Conservation (phyloP, 768 basidiomycete genomes). For the Psilocybe tampanensis region DNA sequence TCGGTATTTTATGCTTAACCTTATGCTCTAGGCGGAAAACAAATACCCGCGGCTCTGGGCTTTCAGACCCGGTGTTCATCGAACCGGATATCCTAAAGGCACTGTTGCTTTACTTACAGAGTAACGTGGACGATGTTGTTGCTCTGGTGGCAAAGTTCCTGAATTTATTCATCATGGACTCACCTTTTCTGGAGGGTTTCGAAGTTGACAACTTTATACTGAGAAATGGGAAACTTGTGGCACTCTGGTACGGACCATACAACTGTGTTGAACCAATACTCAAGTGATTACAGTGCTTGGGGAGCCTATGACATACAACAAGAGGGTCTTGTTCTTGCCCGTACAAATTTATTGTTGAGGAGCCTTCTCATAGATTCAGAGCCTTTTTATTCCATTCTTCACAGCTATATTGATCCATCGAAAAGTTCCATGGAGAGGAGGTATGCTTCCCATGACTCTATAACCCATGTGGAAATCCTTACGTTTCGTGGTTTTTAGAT, state of each 20-base stretch:
- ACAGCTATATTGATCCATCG: slow-evolving; percentile 36
- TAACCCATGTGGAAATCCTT: background rate
- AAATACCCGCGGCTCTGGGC: slow-evolving; percentile 38
- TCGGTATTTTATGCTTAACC: background rate
- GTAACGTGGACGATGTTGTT: slow-evolving; percentile 49
- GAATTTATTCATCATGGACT: slow-evolving; percentile 57
- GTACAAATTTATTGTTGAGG: slow-evolving; percentile 60
- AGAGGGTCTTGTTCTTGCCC: slow-evolving; percentile 52
- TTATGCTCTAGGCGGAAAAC: slow-evolving; percentile 47
- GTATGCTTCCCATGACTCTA: slow-evolving; percentile 32
- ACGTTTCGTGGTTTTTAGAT: slow-evolving; percentile 32
- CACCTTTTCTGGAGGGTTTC: slow-evolving; percentile 61
- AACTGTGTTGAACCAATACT: background rate
- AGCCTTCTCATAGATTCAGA: slow-evolving; percentile 64
- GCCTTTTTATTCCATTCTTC: slow-evolving; percentile 57
- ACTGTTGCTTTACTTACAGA: slow-evolving; percentile 51
- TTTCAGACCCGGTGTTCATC: slow-evolving; percentile 63
- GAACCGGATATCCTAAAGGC: slow-evolving; percentile 58
- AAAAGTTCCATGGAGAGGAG: slow-evolving; percentile 50
- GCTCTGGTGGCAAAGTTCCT: slow-evolving; percentile 65
- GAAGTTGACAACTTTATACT: slow-evolving; percentile 77
- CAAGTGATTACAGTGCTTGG: slow-evolving; percentile 54
- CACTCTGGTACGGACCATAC: slow-evolving; percentile 50
- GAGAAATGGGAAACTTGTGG: slow-evolving; percentile 59
- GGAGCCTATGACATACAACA: slow-evolving; percentile 64